Evolutionary conservation across 2,329 filamentous ascomycete species (phyloP).

Genomic region (Lithohypha guttulata): DNA sequence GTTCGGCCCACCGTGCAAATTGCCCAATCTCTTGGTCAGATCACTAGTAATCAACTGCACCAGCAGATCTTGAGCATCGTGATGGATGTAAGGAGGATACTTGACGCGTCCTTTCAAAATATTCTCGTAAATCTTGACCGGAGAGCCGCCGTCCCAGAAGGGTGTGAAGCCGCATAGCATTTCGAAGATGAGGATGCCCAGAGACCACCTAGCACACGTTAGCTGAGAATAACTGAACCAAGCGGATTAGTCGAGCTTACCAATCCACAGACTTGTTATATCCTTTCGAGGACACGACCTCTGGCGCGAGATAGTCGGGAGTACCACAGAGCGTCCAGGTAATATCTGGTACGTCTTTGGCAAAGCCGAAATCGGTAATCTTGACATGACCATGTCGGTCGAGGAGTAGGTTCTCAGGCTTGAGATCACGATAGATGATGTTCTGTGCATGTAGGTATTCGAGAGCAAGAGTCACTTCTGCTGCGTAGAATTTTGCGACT

Average conservation of each 20-base stretch:
- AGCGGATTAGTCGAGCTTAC: slow-evolving; percentile 44
- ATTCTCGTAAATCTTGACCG: slow-evolving; percentile 99
- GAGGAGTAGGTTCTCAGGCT: slow-evolving; percentile 85
- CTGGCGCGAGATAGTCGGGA: slow-evolving; percentile 91
- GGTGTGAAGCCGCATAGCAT: slow-evolving; percentile 99
- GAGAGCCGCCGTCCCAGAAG: slow-evolving; percentile 96
- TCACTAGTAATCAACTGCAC: slow-evolving; percentile 89
- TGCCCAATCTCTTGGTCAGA: slow-evolving; percentile 87
- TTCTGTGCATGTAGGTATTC: slow-evolving; percentile 92
- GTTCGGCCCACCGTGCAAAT: slow-evolving; percentile 77
- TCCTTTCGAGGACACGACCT: slow-evolving; percentile 97
- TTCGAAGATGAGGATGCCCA: slow-evolving; percentile 97
- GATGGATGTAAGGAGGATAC: slow-evolving; percentile 91
- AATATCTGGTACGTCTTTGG: slow-evolving; percentile 95
- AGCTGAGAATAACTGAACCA: slow-evolving; percentile 11
- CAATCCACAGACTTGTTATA: slow-evolving; percentile 99
- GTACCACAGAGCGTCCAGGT: slow-evolving; percentile 98
- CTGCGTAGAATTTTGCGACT: slow-evolving; percentile 97
- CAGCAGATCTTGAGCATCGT: slow-evolving; percentile 84
- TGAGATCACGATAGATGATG: slow-evolving; percentile 96
- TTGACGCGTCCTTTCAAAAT: slow-evolving; percentile 93
- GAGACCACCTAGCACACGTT: slow-evolving; percentile 65
- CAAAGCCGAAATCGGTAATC: slow-evolving; percentile 97
- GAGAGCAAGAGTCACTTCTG: slow-evolving; percentile 87
- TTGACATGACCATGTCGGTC: slow-evolving; percentile 91